These are phyloP conservation scores for Neckera pumila DNA, from an alignment of 225 moss, liverwort and hornwort species.

Conservation along the genomic window DNA sequence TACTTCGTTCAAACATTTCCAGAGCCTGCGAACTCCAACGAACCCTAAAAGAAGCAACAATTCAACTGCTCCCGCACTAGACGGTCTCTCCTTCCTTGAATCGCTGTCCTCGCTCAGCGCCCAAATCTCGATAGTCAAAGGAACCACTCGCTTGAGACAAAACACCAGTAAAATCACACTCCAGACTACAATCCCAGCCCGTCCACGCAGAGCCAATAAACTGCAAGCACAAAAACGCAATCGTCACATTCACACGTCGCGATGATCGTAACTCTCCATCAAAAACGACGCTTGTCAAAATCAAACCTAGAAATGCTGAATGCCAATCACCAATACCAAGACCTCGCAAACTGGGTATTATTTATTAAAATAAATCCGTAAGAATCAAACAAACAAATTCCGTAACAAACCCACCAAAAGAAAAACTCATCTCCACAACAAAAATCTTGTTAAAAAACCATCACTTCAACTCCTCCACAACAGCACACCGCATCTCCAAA, in stretches of 20 bases:
- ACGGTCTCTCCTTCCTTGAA: neutral
- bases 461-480: neutral
- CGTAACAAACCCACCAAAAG: neutral
- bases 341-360: neutral
- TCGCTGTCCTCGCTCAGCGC: neutral
- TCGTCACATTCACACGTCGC: neutral
- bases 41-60: conserved; percentile 13
- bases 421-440: too few relatives aligned
- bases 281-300: neutral
- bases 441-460: neutral
- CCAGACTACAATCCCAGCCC: neutral
- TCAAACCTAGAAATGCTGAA: neutral
- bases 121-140: neutral
- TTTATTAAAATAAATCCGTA: neutral
- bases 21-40: neutral
- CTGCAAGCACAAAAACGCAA: neutral
- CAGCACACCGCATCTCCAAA: neutral
- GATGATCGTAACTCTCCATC: neutral
- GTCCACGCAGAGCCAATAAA: neutral
- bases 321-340: neutral
- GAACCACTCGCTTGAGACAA: neutral
- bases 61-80: neutral
- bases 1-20: neutral
- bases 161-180: neutral
- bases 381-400: neutral